Conservation (phyloP, 345 rosid species). For the Populus alba region DNA sequence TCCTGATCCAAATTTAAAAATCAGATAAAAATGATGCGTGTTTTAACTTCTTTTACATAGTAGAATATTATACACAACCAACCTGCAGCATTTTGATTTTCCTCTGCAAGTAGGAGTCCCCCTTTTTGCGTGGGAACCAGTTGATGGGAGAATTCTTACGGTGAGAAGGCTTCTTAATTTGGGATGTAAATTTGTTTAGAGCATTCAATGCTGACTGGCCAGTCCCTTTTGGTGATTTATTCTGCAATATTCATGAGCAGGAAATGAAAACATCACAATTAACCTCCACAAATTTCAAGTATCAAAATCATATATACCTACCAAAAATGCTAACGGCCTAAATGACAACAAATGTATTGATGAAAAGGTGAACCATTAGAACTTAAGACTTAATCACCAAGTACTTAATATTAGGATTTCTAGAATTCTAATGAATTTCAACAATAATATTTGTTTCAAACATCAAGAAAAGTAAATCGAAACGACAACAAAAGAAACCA, state of each 20-base stretch:
- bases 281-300: neutral
- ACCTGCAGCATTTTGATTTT: conserved; percentile 95
- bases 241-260: conserved; percentile 42
- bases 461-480: neutral
- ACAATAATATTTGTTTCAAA: no score
- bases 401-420: neutral
- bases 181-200: conserved; percentile 56
- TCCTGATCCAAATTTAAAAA: conserved; percentile 47
- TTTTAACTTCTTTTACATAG: no score
- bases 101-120: conserved; percentile 74
- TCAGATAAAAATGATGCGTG: neutral
- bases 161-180: conserved; percentile 76
- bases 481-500: neutral
- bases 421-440: no score
- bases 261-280: neutral
- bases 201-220: conserved; percentile 46
- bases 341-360: neutral
- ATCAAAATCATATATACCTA: neutral
- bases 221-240: conserved; percentile 50
- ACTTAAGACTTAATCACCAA: neutral
- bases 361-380: neutral
- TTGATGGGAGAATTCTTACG: conserved; percentile 76
- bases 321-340: neutral
- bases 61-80: neutral
- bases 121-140: conserved; percentile 83